Evolutionary conservation across 257 asterid species (phyloP).

Genomic region (Vinca minor): DNA sequence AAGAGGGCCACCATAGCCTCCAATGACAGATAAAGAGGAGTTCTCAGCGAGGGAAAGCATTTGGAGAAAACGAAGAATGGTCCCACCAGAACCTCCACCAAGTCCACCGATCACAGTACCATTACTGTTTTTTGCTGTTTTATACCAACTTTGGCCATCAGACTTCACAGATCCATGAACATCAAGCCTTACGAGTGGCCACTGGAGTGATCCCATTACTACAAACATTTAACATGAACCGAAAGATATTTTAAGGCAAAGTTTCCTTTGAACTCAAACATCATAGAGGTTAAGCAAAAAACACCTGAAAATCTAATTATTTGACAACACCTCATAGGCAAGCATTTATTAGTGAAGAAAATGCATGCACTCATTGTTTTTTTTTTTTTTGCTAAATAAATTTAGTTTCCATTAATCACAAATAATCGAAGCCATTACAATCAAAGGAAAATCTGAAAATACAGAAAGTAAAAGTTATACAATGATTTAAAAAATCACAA

Average conservation of each 20-base stretch:
- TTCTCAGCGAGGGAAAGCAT: conserved; percentile 50
- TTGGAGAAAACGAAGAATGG: conserved; percentile 75
- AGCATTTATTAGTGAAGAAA: neutral
- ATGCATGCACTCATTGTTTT: too few relatives aligned
- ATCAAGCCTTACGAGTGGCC: conserved; percentile 75
- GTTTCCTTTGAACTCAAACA: neutral
- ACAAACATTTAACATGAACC: conserved; percentile 17
- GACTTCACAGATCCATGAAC: conserved; percentile 65
- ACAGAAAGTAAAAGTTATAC: too few relatives aligned
- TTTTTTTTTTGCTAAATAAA: too few relatives aligned
- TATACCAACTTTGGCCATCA: conserved; percentile 68
- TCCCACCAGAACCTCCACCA: conserved; percentile 98
- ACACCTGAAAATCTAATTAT: too few relatives aligned
- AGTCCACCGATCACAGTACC: conserved; percentile 60
- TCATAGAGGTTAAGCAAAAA: too few relatives aligned
- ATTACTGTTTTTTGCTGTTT: conserved; percentile 38
- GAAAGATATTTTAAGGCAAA: conserved; percentile 22
- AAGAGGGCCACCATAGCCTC: conserved; percentile 79
- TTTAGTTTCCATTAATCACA: too few relatives aligned
- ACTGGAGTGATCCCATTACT: conserved; percentile 83
- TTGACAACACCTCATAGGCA: neutral
- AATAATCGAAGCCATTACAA: too few relatives aligned
- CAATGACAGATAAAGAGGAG: conserved; percentile 68
- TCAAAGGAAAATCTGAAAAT: too few relatives aligned
- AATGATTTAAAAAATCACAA: too few relatives aligned